A percentile compares a stretch with the other conserved stretches of the same genome.
phyloP scores from a whole-genome alignment of 306 rosid genomes.

The Begonia loranthoides region DNA sequence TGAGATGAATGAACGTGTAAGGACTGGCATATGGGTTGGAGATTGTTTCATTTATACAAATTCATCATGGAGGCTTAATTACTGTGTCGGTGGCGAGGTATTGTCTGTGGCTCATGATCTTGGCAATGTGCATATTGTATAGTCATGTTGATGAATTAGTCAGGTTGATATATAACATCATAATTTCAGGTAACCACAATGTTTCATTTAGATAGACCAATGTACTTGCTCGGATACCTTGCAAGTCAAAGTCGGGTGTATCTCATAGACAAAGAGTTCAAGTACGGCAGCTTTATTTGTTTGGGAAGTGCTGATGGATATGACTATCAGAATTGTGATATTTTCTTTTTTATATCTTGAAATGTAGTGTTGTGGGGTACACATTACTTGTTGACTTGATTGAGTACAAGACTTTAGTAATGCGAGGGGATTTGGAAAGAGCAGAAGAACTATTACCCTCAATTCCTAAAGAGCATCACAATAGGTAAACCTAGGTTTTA shows the following conservation, averaged over 20 bases:
- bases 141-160: constrained; percentile 9
- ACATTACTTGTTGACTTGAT: constrained; percentile 90
- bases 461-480: constrained; percentile 92
- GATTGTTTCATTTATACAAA: constrained; percentile 97
- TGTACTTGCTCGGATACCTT: constrained; percentile 98
- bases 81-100: constrained; percentile 99
- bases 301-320: constrained; percentile 9
- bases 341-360: constrained; percentile 3
- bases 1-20: constrained; percentile 86
- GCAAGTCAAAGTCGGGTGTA: constrained; percentile 91
- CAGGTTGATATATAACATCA: constrained; percentile 17
- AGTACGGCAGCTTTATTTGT: constrained; percentile 40
- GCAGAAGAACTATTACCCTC: constrained; percentile 87
- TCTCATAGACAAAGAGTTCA: constrained; percentile 97
- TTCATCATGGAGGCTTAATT: constrained; percentile 95
- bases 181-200: constrained; percentile 84
- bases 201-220: constrained; percentile 99
- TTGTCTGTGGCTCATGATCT: constrained; percentile 2
- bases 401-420: constrained; percentile 97
- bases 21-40: constrained; percentile 99
- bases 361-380: constrained; percentile 78
- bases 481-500: constrained; percentile 40
- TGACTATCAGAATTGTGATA: constrained; percentile 9
- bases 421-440: constrained; percentile 95
- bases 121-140: constrained; percentile 2